These are phyloP conservation scores for Pyrenophora tritici-repentis DNA, from an alignment of 2,329 filamentous ascomycete species.

Conservation along the genomic window DNA sequence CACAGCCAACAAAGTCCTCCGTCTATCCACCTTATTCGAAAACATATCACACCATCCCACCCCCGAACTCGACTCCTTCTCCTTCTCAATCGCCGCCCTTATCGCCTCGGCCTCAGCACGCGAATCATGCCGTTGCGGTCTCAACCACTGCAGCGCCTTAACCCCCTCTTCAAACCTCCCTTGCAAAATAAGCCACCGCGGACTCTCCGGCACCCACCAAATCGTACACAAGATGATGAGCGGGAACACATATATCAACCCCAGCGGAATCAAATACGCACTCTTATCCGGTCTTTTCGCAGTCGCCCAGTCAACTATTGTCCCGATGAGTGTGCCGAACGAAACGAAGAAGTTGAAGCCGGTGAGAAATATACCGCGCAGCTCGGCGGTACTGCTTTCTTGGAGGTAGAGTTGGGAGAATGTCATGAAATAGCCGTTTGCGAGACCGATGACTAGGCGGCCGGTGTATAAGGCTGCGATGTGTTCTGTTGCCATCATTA, in stretches of 20 bases:
- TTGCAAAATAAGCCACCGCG: conserved; percentile 42
- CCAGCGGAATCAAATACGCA: conserved; percentile 55
- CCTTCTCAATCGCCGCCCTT: conserved; percentile 40
- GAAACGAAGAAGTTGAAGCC: conserved; percentile 57
- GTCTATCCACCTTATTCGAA: conserved; percentile 40
- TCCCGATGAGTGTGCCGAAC: conserved; percentile 52
- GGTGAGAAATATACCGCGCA: conserved; percentile 55
- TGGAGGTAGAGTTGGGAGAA: conserved; percentile 59
- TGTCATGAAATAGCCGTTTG: conserved; percentile 63
- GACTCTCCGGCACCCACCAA: conserved; percentile 40
- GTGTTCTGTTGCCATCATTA: conserved; percentile 62
- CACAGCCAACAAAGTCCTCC: conserved; percentile 45
- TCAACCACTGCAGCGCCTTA: conserved; percentile 48
- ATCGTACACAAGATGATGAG: conserved; percentile 49
- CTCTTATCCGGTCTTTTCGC: conserved; percentile 41
- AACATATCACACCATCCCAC: conserved; percentile 46
- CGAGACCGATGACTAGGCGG: conserved; percentile 60
- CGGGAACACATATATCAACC: conserved; percentile 58
- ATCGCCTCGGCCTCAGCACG: conserved; percentile 38
- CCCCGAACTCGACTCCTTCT: conserved; percentile 35
- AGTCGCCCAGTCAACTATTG: conserved; percentile 59
- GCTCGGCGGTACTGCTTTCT: conserved; percentile 57
- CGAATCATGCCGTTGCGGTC: conserved; percentile 48
- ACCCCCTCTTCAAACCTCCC: conserved; percentile 36
- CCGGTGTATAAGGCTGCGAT: conserved; percentile 62